Evolutionary conservation across 148 eudicot species (phyloP).

Genomic region (Camellia japonica): DNA sequence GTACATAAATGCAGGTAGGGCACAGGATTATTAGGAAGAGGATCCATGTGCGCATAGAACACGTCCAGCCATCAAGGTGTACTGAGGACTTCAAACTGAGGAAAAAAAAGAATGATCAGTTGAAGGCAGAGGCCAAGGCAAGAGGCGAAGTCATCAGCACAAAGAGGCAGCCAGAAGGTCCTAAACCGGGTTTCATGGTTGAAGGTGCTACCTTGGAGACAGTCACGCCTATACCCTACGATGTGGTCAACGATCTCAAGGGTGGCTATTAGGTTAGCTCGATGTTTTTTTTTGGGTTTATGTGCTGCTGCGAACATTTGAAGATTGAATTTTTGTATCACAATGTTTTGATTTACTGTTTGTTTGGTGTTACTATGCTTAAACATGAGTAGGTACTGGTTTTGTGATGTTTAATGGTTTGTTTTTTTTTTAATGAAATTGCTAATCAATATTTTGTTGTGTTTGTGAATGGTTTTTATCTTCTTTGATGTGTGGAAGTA

Average conservation of each 20-base stretch:
- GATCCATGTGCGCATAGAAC: slow-evolving; percentile 34
- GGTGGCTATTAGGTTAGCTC: slow-evolving; percentile 28
- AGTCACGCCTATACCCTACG: slow-evolving; percentile 45
- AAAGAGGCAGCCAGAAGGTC: slow-evolving; percentile 36
- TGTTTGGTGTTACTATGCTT: too few relatives aligned
- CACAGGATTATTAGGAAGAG: slow-evolving; percentile 35
- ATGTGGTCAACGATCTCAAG: slow-evolving; percentile 40
- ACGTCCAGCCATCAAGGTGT: slow-evolving; percentile 35
- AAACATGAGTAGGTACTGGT: too few relatives aligned
- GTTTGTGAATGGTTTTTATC: too few relatives aligned
- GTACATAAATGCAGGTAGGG: slow-evolving; percentile 23
- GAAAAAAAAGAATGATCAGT: slow-evolving; percentile 27
- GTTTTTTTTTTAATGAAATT: too few relatives aligned
- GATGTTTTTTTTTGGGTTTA: background rate
- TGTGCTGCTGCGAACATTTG: background rate
- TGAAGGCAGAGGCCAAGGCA: slow-evolving; percentile 37
- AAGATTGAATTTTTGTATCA: background rate
- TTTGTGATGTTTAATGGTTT: too few relatives aligned
- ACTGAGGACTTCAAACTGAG: slow-evolving; percentile 31
- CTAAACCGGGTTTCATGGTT: slow-evolving; percentile 42
- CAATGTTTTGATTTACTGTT: background rate
- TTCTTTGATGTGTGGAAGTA: too few relatives aligned
- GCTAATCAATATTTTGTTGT: too few relatives aligned
- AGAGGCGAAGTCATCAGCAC: slow-evolving; percentile 35
- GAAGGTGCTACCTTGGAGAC: slow-evolving; percentile 44